Base-by-base conservation (phyloP, 495 filamentous ascomycete species). In the Trichoderma erinaceum region DNA sequence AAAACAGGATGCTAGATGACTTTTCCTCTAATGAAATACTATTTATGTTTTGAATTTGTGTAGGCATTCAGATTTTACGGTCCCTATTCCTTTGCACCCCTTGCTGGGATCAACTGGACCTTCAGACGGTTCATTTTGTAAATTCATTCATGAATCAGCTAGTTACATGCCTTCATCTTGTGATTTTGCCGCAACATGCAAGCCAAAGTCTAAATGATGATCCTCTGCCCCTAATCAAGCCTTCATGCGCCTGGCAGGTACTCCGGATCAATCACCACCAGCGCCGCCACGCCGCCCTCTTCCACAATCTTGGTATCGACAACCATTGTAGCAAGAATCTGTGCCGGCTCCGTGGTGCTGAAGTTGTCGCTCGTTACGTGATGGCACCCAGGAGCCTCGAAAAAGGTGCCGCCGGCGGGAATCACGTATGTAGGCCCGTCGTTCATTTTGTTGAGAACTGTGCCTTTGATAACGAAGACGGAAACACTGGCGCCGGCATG, bases 341-440 rank as follows among this genome's bases (percentile, higher is more conserved):
- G 23, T 13, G 56, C 56, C 25, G 56, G 56, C 25, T 61, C 56
- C 25, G 56, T 61, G 10, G 56, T 32, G 56, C 56, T 61, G 56
- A 15, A 61, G 56, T 61, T 61, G 56, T 61, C 56, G 56, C 56
- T 61, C 11, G 56, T 61, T 25, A 23, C 16, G 41, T 66, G 65
- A 29, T 66, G 65, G 65, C 65, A 66, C 5, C 65, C 65, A 5
- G 65, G 65, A 8, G 65, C 65, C 41, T 66, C 65, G 65, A 46
- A 66, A 21, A 41, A 66, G 18, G 65, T 27, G 11, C 46, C 65
- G n/a, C 65, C 65, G 11, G 65, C 41, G 18, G 65, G 65, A 23
- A 46, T 48, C 15, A 66, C 65, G 65, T 29, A 41, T 41, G 65
- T 66, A n/a, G 41, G 65, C 0, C 25, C 65, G 16, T 61, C 27